phyloP scores from a whole-genome alignment of 2,329 filamentous ascomycete genomes.

The Dissoconium aciculare region DNA sequence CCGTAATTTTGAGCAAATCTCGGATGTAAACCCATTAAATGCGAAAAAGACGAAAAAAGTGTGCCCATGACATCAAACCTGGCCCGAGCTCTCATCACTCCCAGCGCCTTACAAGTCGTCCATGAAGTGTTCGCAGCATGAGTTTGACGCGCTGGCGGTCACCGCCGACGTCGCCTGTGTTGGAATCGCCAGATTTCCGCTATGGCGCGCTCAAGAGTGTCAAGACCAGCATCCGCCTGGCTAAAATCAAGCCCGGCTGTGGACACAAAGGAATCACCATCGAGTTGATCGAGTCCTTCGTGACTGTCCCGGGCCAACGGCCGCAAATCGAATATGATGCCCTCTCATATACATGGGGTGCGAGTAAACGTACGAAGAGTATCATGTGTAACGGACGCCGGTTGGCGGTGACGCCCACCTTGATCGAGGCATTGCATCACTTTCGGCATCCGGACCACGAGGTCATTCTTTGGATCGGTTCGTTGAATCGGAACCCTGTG shows the following conservation, averaged over 20 bases:
- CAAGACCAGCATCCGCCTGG: constrained; percentile 19
- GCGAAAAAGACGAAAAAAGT: too few relatives aligned
- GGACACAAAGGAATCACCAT: constrained; percentile 16
- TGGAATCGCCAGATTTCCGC: constrained; percentile 11
- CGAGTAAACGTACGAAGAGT: constrained; percentile 10
- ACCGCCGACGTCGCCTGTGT: neutral
- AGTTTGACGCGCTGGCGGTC: neutral
- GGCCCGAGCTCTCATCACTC: too few relatives aligned
- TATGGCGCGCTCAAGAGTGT: constrained; percentile 14
- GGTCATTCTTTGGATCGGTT: constrained; percentile 18
- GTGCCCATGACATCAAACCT: too few relatives aligned
- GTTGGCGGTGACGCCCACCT: constrained; percentile 14
- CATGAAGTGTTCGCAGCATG: neutral
- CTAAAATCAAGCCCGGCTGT: constrained; percentile 14
- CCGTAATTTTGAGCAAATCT: too few relatives aligned
- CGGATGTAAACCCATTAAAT: too few relatives aligned
- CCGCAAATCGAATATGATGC: constrained; percentile 16
- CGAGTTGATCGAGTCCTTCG: constrained; percentile 15
- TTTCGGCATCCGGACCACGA: constrained; percentile 13
- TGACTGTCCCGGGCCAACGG: constrained; percentile 11
- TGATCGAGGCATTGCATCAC: constrained; percentile 17
- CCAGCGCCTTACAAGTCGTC: too few relatives aligned
- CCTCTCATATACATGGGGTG: constrained; percentile 20
- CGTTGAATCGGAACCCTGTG: too few relatives aligned
- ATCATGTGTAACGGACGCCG: constrained; percentile 18